Conservation (phyloP, 495 filamentous ascomycete genomes). For the Penicillium tannophilum region DNA sequence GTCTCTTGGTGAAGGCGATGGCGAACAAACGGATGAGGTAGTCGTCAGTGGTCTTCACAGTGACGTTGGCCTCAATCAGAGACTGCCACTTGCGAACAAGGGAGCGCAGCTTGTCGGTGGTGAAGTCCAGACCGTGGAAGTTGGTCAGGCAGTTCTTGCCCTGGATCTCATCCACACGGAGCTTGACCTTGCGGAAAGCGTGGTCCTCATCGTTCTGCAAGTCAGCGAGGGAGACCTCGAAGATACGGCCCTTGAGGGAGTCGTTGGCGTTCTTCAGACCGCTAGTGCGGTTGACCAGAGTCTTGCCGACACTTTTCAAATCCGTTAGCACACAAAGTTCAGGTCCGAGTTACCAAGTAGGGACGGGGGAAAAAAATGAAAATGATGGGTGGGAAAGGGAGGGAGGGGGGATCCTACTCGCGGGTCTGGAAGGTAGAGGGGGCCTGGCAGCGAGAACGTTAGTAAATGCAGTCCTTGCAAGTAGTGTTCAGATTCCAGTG, state of each 20-base stretch:
- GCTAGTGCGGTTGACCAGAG: constrained; percentile 96
- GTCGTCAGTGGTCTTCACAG: constrained; percentile 99
- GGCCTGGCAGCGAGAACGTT: constrained; percentile 57
- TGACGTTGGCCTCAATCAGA: constrained; percentile 98
- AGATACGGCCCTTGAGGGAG: constrained; percentile 95
- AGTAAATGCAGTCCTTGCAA: constrained; percentile 19
- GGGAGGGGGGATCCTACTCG: constrained; percentile 70
- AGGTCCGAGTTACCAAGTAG: neutral
- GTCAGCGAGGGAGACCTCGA: constrained; percentile 98
- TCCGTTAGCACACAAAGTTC: neutral
- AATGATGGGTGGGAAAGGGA: neutral
- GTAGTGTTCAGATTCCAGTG: neutral
- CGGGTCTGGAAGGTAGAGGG: constrained; percentile 92
- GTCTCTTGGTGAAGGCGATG: constrained; percentile 98
- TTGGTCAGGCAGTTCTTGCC: constrained; percentile 99
- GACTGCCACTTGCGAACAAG: constrained; percentile 99
- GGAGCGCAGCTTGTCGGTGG: constrained; percentile 98
- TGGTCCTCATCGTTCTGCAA: constrained; percentile 99
- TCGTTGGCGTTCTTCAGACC: constrained; percentile 99
- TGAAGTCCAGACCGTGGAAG: constrained; percentile 99
- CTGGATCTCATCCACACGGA: constrained; percentile 96
- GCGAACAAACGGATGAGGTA: constrained; percentile 98
- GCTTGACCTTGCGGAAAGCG: constrained; percentile 98
- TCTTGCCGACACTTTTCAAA: constrained; percentile 86
- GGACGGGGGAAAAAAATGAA: constrained; percentile 1